Percentiles rank a stretch among this genome's conserved stretches.
Evolutionary conservation across 257 asterid species (phyloP).

Genomic region (Penstemon eatonii): DNA sequence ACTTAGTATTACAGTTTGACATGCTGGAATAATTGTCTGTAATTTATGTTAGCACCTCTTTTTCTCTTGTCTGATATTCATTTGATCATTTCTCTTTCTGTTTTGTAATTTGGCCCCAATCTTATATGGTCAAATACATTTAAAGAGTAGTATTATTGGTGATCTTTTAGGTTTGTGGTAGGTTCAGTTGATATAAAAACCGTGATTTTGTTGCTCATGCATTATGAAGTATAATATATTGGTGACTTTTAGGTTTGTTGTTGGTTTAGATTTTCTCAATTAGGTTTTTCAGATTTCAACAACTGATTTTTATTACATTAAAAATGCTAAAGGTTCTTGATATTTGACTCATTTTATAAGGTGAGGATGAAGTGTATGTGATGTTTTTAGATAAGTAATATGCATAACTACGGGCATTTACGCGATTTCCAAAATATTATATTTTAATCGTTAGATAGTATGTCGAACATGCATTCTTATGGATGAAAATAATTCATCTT

Average conservation of each 20-base stretch:
- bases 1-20: conserved; percentile 15
- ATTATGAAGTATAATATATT: too few relatives aligned
- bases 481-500: too few relatives aligned
- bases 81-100: not conserved
- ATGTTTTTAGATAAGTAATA: conserved; percentile 15
- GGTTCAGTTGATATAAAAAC: too few relatives aligned
- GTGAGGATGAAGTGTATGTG: conserved; percentile 2
- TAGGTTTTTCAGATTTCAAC: too few relatives aligned
- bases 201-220: too few relatives aligned
- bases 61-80: conserved; percentile 9
- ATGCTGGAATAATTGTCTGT: not conserved
- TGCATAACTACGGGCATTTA: conserved; percentile 3
- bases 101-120: conserved; percentile 16
- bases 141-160: not conserved
- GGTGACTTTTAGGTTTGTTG: too few relatives aligned
- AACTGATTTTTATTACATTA: not conserved
- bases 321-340: conserved; percentile 13
- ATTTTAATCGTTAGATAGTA: too few relatives aligned
- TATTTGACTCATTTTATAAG: conserved; percentile 19
- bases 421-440: not conserved
- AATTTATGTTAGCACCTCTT: conserved; percentile 16
- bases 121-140: not conserved
- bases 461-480: too few relatives aligned
- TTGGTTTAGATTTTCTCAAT: too few relatives aligned
- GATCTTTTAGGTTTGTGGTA: conserved; percentile 10